Evolutionary conservation across 345 rosid species (phyloP), one percentile per base, ranked within the genome.

Genomic region (Salix brachista): DNA sequence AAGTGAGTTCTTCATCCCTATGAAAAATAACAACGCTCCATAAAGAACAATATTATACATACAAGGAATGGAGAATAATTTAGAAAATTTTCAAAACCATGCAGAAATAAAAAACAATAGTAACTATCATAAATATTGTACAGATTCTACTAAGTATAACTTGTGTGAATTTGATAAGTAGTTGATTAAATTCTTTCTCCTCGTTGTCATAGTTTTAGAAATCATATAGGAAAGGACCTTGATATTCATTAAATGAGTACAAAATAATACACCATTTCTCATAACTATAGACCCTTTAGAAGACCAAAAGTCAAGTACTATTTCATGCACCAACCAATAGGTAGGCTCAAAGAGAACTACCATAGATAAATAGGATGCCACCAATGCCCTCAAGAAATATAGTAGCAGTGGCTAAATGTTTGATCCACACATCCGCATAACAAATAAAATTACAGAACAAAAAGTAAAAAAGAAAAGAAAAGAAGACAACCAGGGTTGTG

Each of bases 351-450:
- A 89, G 70, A 46, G 87, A 65, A 78, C 87, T 89, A 73, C 94
- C 96, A 32, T 89, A 83, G 46, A 94, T 89, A 75, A 94, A 92
- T 26, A 92, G 86, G 75, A 92, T 75, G 78, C 94, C 91, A 61
- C 96, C 97, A 2, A 80, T 65, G 77, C 96, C 96, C 87, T 94
- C 89, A 37, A 91, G 68, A 67, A 76, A 79, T 65, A 87, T 42
- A 52, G 74, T 76, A 71, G 89, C 50, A 4, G 80, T 80, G 65
- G 42, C 26, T 18, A 73, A 6, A 25, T 61, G 39, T 62, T 73
- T 61, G 69, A 73, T 41, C 69, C 62, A 42, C 28, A 19, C 23
- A 56, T 73, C 5, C 4, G 26, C 28, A 32, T 36, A 62, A 42
- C 25, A 39, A 3, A 21, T 34, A 61, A 73, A 42, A 41, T 62